A percentile compares a stretch with the other conserved stretches of the same genome.
phyloP scores from a whole-genome alignment of 2,329 filamentous ascomycete genomes.

The Stylonectria norvegica region DNA sequence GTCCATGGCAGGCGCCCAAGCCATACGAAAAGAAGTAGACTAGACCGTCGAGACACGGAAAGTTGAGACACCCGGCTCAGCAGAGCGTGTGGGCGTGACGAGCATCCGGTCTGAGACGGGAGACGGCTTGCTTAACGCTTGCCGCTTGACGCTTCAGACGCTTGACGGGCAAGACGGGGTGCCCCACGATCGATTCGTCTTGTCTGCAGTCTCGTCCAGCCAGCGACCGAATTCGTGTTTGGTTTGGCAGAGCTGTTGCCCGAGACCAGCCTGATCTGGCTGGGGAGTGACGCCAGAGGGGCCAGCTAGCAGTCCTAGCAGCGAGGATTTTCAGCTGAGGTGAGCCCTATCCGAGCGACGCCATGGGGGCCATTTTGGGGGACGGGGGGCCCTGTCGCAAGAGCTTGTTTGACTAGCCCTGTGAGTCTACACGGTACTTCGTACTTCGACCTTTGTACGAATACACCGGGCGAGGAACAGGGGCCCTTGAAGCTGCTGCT shows the following conservation, averaged over 20 bases:
- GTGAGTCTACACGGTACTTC: no score
- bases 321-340: slow-evolving; percentile 36
- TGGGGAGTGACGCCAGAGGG: slow-evolving; percentile 26
- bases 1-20: slow-evolving; percentile 24
- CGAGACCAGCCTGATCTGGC: slow-evolving; percentile 18
- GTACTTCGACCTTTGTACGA: no score
- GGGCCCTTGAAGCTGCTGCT: no score
- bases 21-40: slow-evolving; percentile 4
- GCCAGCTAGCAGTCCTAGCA: slow-evolving; percentile 25
- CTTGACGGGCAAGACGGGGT: no score
- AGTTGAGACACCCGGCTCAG: no score
- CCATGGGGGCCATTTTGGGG: slow-evolving; percentile 21
- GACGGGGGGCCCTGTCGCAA: slow-evolving; percentile 20
- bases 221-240: slow-evolving; percentile 9
- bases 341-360: slow-evolving; percentile 33
- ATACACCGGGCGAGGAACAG: no score
- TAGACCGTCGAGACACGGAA: no score
- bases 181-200: slow-evolving; percentile 31
- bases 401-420: slow-evolving; percentile 28
- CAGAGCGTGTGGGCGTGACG: no score
- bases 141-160: no score
- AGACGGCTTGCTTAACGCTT: no score
- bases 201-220: no score
- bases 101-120: no score
- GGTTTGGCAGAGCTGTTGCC: slow-evolving; percentile 19